Conservation (phyloP, 2,329 filamentous ascomycete genomes). For the Camptophora hylomeconis region DNA sequence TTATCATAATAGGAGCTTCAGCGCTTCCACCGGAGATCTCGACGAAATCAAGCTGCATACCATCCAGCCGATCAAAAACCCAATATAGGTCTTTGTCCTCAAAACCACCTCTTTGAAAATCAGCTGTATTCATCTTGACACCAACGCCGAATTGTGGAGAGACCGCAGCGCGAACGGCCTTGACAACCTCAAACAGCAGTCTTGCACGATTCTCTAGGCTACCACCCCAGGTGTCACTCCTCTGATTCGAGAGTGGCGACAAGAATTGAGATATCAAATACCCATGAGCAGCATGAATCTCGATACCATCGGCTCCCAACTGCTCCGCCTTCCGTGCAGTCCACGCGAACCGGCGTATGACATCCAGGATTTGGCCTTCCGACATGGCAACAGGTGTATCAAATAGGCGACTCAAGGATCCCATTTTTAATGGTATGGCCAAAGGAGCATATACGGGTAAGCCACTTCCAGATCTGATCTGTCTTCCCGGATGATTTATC, state of each 20-base stretch:
- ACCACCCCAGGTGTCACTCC: constrained; percentile 44
- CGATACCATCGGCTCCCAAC: constrained; percentile 17
- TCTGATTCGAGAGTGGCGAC: constrained; percentile 33
- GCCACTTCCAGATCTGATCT: too few species aligned
- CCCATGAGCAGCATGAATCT: constrained; percentile 41
- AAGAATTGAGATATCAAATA: constrained; percentile 34
- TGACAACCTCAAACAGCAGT: constrained; percentile 53
- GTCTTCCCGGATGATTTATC: too few species aligned
- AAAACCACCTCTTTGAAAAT: too few species aligned
- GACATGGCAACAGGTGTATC: constrained; percentile 14
- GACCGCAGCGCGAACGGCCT: constrained; percentile 48
- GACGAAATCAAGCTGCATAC: too few species aligned
- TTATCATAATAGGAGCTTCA: too few species aligned
- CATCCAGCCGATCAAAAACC: too few species aligned
- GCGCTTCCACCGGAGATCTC: too few species aligned
- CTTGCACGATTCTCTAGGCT: constrained; percentile 52
- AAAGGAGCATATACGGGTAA: too few species aligned
- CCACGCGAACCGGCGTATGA: constrained; percentile 15
- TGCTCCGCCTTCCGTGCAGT: constrained; percentile 14
- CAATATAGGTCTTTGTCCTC: too few species aligned
- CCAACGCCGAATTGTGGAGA: too few species aligned
- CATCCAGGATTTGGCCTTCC: constrained; percentile 12
- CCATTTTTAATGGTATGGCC: constrained; percentile 20
- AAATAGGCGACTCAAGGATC: constrained; percentile 17
- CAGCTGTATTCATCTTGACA: too few species aligned